Conservation (phyloP, 2,329 filamentous ascomycete genomes). For the Stemphylium beticola region DNA sequence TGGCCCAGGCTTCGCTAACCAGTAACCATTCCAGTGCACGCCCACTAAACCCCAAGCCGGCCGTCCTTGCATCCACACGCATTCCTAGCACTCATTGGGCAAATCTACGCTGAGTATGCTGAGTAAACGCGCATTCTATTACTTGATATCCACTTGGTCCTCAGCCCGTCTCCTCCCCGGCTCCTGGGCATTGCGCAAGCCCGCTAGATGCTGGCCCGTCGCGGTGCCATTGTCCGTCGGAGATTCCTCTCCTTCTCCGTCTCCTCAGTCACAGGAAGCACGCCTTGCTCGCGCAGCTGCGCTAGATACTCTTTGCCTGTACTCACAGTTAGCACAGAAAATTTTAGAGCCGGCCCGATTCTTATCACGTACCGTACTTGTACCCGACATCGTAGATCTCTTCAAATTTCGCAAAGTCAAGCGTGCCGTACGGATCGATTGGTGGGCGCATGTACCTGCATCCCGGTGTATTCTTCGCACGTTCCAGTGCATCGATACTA, state of each 20-base stretch:
- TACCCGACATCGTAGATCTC: constrained; percentile 94
- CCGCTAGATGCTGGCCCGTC: constrained; percentile 37
- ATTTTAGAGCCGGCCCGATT: background rate
- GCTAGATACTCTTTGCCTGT: constrained; percentile 74
- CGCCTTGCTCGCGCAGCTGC: constrained; percentile 77
- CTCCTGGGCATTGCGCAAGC: constrained; percentile 1
- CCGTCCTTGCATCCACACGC: constrained; percentile 19
- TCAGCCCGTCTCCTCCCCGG: constrained; percentile 16
- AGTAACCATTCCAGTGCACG: no score
- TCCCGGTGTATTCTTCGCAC: constrained; percentile 87
- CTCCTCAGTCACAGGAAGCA: constrained; percentile 65
- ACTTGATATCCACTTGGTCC: constrained; percentile 20
- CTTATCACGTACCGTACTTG: constrained; percentile 62
- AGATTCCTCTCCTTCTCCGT: constrained; percentile 59
- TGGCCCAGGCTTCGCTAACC: constrained; percentile 6
- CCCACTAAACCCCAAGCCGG: constrained; percentile 21
- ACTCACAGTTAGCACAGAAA: background rate
- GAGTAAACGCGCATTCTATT: constrained; percentile 19
- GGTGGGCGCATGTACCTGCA: constrained; percentile 97
- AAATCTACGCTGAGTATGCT: constrained; percentile 22
- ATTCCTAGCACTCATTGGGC: constrained; percentile 21
- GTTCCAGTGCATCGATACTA: constrained; percentile 90
- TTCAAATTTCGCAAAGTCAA: constrained; percentile 97
- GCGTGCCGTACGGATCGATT: constrained; percentile 88
- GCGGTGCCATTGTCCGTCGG: constrained; percentile 59